These are phyloP conservation scores for Raddia guianensis DNA, from an alignment of 176 grass and related monocot genomes.

Conservation along the genomic window DNA sequence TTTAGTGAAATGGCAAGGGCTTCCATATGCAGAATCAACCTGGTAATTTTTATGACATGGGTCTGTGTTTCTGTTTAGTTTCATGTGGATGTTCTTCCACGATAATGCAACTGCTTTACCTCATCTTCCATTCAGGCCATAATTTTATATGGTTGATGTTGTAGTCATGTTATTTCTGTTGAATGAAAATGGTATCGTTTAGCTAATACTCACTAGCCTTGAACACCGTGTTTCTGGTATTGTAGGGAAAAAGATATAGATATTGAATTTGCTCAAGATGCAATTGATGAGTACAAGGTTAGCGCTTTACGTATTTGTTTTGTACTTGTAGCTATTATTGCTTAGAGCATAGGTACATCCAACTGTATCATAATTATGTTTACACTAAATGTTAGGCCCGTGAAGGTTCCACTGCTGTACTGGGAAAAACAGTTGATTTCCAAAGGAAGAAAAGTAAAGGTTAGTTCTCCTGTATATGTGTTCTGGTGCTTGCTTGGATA, in stretches of 20 bases:
- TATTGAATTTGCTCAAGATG: constrained; percentile 99
- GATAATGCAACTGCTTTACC: not conserved
- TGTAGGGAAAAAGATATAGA: constrained; percentile 98
- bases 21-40: constrained; percentile 98
- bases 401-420: constrained; percentile 72
- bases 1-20: constrained; percentile 99
- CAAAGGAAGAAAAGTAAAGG: constrained; percentile 98
- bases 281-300: constrained; percentile 99
- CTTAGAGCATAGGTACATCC: constrained; percentile 9
- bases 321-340: constrained; percentile 10
- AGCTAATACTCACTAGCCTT: not conserved
- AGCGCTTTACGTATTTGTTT: constrained; percentile 27
- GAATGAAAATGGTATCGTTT: constrained; percentile 10
- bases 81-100: constrained; percentile 15
- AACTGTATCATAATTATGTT: constrained; percentile 31
- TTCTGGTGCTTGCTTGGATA: constrained; percentile 28
- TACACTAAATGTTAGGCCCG: constrained; percentile 61
- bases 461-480: constrained; percentile 12
- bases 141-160: constrained; percentile 26
- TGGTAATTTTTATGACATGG: constrained; percentile 66
- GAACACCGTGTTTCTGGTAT: constrained; percentile 31
- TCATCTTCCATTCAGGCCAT: constrained; percentile 11
- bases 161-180: constrained; percentile 1
- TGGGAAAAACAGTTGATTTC: constrained; percentile 93
- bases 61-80: constrained; percentile 18